phyloP scores from a whole-genome alignment of 1,284 basidiomycete genomes.

The Acaromyces ingoldii region DNA sequence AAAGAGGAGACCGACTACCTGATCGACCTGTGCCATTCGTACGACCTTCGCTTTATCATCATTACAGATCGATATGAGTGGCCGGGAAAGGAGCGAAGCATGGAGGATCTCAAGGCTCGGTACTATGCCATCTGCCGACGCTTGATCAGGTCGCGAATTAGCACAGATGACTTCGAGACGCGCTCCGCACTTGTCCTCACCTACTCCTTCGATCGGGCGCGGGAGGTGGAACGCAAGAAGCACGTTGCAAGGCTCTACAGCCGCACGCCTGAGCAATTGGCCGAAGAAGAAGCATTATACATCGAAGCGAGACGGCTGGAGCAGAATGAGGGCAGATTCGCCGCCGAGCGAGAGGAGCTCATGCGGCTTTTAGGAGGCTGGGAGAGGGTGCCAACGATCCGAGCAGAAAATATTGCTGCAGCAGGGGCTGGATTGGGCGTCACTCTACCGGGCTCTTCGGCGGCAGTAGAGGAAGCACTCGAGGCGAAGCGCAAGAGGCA shows the following conservation, averaged over 20 bases:
- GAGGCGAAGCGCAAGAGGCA: constrained; percentile 5
- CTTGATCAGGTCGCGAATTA: constrained; percentile 68
- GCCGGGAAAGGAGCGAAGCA: constrained; percentile 16
- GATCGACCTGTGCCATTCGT: constrained; percentile 73
- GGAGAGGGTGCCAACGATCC: constrained; percentile 42
- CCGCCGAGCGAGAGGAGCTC: constrained; percentile 82
- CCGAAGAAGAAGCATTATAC: constrained; percentile 93
- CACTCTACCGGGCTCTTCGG: not conserved
- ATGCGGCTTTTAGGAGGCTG: constrained; percentile 65
- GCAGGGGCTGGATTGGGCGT: constrained; percentile 41
- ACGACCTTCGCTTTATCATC: constrained; percentile 84
- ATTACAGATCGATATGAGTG: constrained; percentile 85
- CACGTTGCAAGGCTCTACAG: constrained; percentile 80
- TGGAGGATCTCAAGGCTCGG: constrained; percentile 76
- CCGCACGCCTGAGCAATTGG: constrained; percentile 79
- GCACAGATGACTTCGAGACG: constrained; percentile 38
- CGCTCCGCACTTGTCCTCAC: constrained; percentile 43
- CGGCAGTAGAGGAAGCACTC: constrained; percentile 1
- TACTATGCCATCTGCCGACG: constrained; percentile 90
- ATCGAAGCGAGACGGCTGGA: constrained; percentile 89
- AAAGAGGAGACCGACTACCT: constrained; percentile 93
- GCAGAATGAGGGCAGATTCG: constrained; percentile 83
- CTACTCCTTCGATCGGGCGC: constrained; percentile 60
- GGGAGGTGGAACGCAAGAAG: constrained; percentile 81
- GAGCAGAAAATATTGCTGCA: constrained; percentile 33